Evolutionary conservation across 768 basidiomycete species (phyloP).

Genomic region (Lactarius hengduanensis): DNA sequence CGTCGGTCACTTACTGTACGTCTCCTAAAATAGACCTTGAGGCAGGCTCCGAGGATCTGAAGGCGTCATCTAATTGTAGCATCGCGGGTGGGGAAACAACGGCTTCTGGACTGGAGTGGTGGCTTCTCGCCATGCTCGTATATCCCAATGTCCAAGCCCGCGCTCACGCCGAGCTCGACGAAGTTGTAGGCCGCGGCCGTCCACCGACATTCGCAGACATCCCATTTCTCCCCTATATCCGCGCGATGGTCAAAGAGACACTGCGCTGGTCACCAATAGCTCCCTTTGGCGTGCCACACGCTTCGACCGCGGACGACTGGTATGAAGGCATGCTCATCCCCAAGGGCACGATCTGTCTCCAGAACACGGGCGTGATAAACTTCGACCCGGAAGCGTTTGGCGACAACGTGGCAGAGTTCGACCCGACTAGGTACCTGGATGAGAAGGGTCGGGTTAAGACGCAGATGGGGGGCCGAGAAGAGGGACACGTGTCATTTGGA

Average conservation of each 20-base stretch:
- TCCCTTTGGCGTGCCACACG: constrained; percentile 28
- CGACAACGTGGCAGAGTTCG: background rate
- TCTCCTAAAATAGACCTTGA: background rate
- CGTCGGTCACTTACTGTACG: constrained; percentile 23
- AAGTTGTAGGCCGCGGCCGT: constrained; percentile 36
- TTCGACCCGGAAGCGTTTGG: background rate
- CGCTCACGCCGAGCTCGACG: constrained; percentile 45
- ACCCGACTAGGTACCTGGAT: constrained; percentile 5
- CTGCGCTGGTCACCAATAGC: constrained; percentile 32
- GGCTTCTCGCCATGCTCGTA: constrained; percentile 42
- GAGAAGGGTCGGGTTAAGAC: constrained; percentile 5
- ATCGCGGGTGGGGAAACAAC: background rate
- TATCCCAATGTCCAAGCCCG: constrained; percentile 39
- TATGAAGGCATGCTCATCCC: constrained; percentile 25
- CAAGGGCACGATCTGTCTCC: constrained; percentile 10
- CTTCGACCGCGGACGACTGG: constrained; percentile 10
- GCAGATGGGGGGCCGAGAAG: constrained; percentile 32
- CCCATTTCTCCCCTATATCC: constrained; percentile 39
- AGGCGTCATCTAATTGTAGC: background rate
- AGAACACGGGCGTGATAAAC: constrained; percentile 9
- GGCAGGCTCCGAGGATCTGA: background rate
- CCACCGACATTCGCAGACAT: constrained; percentile 39
- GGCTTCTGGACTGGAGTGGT: constrained; percentile 32
- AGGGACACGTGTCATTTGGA: constrained; percentile 32
- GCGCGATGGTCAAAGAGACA: constrained; percentile 38